Conservation (phyloP, 1,284 basidiomycete genomes). For the Ganoderma sinense region DNA sequence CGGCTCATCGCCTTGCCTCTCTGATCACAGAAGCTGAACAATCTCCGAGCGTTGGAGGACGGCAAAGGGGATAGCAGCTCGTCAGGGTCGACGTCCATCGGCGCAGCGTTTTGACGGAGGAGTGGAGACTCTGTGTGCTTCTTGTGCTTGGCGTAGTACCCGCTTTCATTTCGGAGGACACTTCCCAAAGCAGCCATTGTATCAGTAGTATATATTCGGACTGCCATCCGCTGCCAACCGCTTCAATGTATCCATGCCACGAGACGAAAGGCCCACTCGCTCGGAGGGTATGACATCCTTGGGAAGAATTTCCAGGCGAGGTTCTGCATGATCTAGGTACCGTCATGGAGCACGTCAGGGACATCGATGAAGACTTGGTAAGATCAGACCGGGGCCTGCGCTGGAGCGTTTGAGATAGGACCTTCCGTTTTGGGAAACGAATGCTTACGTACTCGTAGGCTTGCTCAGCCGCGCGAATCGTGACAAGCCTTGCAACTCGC, state of each 20-base stretch:
- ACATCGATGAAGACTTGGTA: no score
- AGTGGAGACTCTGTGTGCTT: neutral
- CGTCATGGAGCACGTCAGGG: no score
- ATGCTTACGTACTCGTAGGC: neutral
- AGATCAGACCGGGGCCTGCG: no score
- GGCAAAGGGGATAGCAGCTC: neutral
- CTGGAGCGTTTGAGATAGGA: neutral
- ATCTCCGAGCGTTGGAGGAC: neutral
- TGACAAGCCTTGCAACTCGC: slow-evolving; percentile 5
- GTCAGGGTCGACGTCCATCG: neutral
- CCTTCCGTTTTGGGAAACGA: neutral
- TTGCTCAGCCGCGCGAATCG: neutral
- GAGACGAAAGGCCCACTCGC: no score
- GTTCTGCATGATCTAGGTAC: no score
- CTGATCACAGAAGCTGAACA: neutral
- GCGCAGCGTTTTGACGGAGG: neutral
- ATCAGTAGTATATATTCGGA: no score
- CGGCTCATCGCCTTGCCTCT: neutral
- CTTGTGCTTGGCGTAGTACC: neutral
- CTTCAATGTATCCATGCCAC: no score
- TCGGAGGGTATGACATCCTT: no score
- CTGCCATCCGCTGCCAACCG: no score
- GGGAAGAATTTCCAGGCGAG: no score
- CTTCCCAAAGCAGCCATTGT: neutral
- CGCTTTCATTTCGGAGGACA: neutral